Conservation (phyloP, 805 yeast species). For the Komagataella populi region DNA sequence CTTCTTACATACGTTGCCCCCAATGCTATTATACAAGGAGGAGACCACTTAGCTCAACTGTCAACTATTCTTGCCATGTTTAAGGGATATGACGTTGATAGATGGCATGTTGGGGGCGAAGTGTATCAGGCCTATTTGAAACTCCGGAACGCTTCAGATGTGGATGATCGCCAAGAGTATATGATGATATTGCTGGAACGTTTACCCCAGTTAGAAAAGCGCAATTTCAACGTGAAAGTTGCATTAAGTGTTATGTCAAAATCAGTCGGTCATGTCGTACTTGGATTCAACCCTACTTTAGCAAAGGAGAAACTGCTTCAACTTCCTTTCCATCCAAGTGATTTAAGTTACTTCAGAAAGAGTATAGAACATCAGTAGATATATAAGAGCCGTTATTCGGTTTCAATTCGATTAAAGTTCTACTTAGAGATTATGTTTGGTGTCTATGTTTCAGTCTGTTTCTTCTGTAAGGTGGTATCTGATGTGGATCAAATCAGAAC, state of each 20-base stretch:
- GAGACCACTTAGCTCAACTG: slow-evolving; percentile 13
- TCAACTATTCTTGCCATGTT: slow-evolving; percentile 24
- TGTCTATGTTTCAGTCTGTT: slow-evolving; percentile 1
- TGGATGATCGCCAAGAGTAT: slow-evolving; percentile 7
- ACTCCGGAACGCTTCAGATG: slow-evolving; percentile 8
- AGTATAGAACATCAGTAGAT: slow-evolving; percentile 2
- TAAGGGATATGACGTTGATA: slow-evolving; percentile 24
- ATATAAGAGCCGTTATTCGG: neutral
- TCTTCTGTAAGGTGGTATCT: too few relatives aligned
- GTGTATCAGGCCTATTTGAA: slow-evolving; percentile 38
- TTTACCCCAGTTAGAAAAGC: slow-evolving; percentile 25
- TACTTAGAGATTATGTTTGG: slow-evolving; percentile 1
- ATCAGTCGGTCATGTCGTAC: slow-evolving; percentile 24
- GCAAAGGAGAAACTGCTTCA: slow-evolving; percentile 17
- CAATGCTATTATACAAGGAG: slow-evolving; percentile 39
- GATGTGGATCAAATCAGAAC: neutral
- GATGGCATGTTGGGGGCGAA: slow-evolving; percentile 47
- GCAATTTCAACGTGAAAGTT: slow-evolving; percentile 24
- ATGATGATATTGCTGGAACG: slow-evolving; percentile 29
- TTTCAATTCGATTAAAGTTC: neutral
- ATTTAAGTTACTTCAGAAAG: slow-evolving; percentile 20
- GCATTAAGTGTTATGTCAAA: slow-evolving; percentile 42
- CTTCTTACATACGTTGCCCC: slow-evolving; percentile 61
- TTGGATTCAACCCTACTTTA: slow-evolving; percentile 2
- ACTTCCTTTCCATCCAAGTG: slow-evolving; percentile 33